Evolutionary conservation across 2,329 filamentous ascomycete genomes (phyloP).

Genomic region (Aspergillus fumigatiaffinis): DNA sequence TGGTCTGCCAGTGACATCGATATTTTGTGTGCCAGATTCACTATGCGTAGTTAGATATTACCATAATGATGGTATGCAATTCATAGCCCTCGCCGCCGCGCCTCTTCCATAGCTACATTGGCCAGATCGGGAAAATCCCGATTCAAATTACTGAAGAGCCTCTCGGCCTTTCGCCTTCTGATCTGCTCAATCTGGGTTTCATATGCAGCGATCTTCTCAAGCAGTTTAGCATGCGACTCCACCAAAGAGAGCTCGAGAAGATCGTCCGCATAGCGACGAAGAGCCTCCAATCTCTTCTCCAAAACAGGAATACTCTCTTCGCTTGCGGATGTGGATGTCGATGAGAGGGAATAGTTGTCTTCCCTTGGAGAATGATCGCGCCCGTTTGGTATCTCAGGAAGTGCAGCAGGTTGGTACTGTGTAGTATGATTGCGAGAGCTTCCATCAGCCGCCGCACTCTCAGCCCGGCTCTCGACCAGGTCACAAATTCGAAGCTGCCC

Average conservation of each 20-base stretch:
- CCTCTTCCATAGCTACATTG: slow-evolving; percentile 15
- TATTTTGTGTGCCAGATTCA: not conserved
- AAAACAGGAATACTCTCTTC: slow-evolving; percentile 14
- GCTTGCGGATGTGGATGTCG: not conserved
- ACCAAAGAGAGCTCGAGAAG: slow-evolving; percentile 22
- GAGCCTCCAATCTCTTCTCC: slow-evolving; percentile 16
- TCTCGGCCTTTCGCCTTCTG: slow-evolving; percentile 15
- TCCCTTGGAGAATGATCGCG: not conserved
- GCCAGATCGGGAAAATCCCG: slow-evolving; percentile 20
- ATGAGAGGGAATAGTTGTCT: not conserved
- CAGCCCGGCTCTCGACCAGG: slow-evolving; percentile 7
- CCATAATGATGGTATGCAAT: not conserved
- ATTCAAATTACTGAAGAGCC: slow-evolving; percentile 10
- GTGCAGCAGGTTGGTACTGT: not conserved
- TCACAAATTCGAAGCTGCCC: slow-evolving; percentile 10
- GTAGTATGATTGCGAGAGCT: not conserved
- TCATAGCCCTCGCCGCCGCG: slow-evolving; percentile 14
- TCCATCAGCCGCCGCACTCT: not conserved
- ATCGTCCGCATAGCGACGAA: slow-evolving; percentile 21
- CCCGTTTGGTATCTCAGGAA: not conserved
- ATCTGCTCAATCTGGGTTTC: slow-evolving; percentile 15
- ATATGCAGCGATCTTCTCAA: slow-evolving; percentile 17
- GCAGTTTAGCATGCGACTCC: slow-evolving; percentile 21
- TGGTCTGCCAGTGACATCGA: not conserved
- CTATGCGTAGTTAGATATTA: not conserved